These are phyloP conservation scores for Scopulariopsis brevicaulis DNA, from an alignment of 2,329 filamentous ascomycete species.

Conservation along the genomic window DNA sequence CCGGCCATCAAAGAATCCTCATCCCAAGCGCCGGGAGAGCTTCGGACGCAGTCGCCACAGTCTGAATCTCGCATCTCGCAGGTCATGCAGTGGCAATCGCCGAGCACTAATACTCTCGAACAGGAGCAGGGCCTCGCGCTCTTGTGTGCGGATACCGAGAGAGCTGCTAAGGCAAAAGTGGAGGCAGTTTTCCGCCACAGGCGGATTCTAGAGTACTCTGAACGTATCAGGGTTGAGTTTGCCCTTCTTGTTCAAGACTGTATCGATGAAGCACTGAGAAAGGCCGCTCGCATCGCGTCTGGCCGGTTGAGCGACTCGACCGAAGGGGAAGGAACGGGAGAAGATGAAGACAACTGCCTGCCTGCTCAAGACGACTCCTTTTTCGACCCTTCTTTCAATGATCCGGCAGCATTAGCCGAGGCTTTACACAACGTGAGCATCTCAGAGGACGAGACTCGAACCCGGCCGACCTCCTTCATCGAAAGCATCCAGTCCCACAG, in stretches of 20 bases:
- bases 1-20: conserved; percentile 82
- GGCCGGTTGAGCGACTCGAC: conserved; percentile 74
- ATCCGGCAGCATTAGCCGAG: conserved; percentile 41
- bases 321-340: conserved; percentile 43
- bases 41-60: conserved; percentile 88
- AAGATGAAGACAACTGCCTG: background rate
- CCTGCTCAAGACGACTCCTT: conserved; percentile 40
- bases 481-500: conserved; percentile 81
- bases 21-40: conserved; percentile 55
- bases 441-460: conserved; percentile 31
- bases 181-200: conserved; percentile 88
- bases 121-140: conserved; percentile 83
- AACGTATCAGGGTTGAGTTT: conserved; percentile 90
- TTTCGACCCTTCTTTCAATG: conserved; percentile 46
- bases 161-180: conserved; percentile 74
- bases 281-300: conserved; percentile 78
- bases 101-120: conserved; percentile 79
- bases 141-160: conserved; percentile 84
- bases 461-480: conserved; percentile 41
- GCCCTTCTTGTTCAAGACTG: conserved; percentile 89
- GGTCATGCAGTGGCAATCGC: conserved; percentile 93
- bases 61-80: conserved; percentile 93
- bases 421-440: conserved; percentile 36
- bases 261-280: conserved; percentile 81
- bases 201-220: conserved; percentile 88